Conservation (phyloP, 2,329 filamentous ascomycete genomes). For the Fusarium vanettenii region DNA sequence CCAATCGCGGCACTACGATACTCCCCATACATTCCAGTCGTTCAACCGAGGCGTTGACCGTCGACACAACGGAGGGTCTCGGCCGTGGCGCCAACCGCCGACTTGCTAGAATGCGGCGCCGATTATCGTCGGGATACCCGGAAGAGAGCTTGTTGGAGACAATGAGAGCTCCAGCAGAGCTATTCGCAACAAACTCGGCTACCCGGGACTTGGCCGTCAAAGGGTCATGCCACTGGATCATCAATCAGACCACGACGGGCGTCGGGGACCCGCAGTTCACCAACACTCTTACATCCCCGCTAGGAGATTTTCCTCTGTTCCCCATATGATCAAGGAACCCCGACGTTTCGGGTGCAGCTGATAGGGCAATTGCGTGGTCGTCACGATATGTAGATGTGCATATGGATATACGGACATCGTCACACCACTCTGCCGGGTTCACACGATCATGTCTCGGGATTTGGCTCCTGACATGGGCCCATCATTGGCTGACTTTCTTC, state of each 20-base stretch:
- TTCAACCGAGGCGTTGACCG: slow-evolving; percentile 5
- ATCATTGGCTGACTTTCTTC: slow-evolving; percentile 16
- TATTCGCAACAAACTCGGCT: slow-evolving; percentile 12
- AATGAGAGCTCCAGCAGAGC: background rate
- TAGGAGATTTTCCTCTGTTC: background rate
- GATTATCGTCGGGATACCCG: slow-evolving; percentile 15
- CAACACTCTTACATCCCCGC: background rate
- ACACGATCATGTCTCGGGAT: slow-evolving; percentile 12
- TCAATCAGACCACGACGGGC: slow-evolving; percentile 31
- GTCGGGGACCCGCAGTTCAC: slow-evolving; percentile 20
- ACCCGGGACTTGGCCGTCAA: slow-evolving; percentile 12
- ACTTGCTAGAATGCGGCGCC: slow-evolving; percentile 15
- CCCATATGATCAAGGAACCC: slow-evolving; percentile 15
- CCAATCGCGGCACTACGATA: slow-evolving; percentile 8
- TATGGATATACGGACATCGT: slow-evolving; percentile 15
- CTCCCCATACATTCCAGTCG: slow-evolving; percentile 39
- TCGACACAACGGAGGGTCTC: slow-evolving; percentile 2
- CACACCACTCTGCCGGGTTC: slow-evolving; percentile 29
- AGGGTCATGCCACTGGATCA: slow-evolving; percentile 33
- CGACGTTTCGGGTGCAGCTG: slow-evolving; percentile 12
- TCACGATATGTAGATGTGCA: slow-evolving; percentile 23
- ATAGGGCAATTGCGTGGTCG: slow-evolving; percentile 27
- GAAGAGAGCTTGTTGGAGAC: background rate
- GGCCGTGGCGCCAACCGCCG: slow-evolving; percentile 15
- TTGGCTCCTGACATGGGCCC: slow-evolving; percentile 13